A percentile compares a stretch with the other conserved stretches of the same genome.
Evolutionary conservation across 768 basidiomycete species (phyloP).

Genomic region (Cystofilobasidium bisporidii): DNA sequence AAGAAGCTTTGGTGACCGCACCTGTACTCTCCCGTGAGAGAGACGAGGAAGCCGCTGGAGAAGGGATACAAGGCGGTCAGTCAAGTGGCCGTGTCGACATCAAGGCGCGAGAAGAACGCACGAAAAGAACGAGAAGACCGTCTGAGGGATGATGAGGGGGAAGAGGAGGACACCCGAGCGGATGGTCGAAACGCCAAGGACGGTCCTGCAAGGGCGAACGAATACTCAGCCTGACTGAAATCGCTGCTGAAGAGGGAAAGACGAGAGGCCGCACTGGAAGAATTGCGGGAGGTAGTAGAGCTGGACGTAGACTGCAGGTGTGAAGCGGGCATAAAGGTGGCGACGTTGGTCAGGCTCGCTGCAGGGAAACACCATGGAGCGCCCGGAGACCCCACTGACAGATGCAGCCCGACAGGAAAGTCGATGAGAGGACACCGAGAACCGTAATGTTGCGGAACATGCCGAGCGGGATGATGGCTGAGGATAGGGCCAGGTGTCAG

Average conservation of each 20-base stretch:
- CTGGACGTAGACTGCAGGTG: constrained; percentile 41
- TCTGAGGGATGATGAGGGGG: constrained; percentile 56
- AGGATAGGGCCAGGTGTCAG: not conserved
- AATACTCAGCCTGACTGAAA: constrained; percentile 44
- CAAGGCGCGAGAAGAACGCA: not conserved
- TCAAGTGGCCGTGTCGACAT: not conserved
- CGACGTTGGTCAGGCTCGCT: too few species aligned
- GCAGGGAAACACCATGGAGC: too few species aligned
- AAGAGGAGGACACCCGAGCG: constrained; percentile 58
- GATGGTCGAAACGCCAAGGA: constrained; percentile 57
- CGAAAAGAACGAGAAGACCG: constrained; percentile 38
- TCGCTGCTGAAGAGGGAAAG: too few species aligned
- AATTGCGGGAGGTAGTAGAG: constrained; percentile 45
- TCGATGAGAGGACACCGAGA: constrained; percentile 56
- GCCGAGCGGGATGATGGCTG: constrained; percentile 43
- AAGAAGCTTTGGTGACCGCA: too few species aligned
- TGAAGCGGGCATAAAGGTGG: too few species aligned
- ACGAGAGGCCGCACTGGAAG: not conserved
- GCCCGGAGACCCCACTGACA: too few species aligned
- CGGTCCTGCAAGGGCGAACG: constrained; percentile 48
- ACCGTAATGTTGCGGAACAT: constrained; percentile 63
- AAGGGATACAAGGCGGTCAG: not conserved
- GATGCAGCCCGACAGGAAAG: constrained; percentile 52
- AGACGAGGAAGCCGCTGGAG: constrained; percentile 51
- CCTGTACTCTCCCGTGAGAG: constrained; percentile 56